Evolutionary conservation across 2,329 filamentous ascomycete species (phyloP).

Genomic region (Cadophora gregata): DNA sequence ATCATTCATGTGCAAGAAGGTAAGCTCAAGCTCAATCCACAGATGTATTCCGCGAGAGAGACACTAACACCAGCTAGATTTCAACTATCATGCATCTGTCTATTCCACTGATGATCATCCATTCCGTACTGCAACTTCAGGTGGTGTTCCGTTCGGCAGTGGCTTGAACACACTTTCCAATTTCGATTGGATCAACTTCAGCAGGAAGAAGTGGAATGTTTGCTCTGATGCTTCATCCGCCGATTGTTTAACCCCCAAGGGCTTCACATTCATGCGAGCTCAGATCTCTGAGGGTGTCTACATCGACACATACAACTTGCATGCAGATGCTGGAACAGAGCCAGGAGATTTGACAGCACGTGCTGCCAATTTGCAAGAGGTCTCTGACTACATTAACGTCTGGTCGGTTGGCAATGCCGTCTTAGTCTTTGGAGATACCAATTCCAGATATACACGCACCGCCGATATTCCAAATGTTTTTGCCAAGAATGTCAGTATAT

Average conservation of each 20-base stretch:
- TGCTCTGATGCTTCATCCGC: conserved; percentile 61
- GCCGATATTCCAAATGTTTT: conserved; percentile 60
- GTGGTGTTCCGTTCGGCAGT: conserved; percentile 66
- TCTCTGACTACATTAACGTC: conserved; percentile 60
- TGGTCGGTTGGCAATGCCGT: conserved; percentile 66
- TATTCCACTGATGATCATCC: conserved; percentile 65
- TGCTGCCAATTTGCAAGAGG: conserved; percentile 63
- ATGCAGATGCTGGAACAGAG: conserved; percentile 67
- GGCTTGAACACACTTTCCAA: conserved; percentile 70
- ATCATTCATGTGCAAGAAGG: conserved; percentile 69
- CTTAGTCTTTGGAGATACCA: conserved; percentile 68
- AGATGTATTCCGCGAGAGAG: neutral
- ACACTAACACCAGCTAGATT: conserved; percentile 47
- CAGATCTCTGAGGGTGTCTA: conserved; percentile 58
- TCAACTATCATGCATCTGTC: conserved; percentile 70
- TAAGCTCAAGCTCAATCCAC: neutral
- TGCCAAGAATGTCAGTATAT: conserved; percentile 33
- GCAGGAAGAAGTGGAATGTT: conserved; percentile 62
- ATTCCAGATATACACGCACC: conserved; percentile 65
- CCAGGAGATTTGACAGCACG: conserved; percentile 59
- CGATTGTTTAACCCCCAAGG: conserved; percentile 73
- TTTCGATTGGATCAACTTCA: conserved; percentile 60
- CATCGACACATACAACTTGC: conserved; percentile 70
- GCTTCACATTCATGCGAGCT: conserved; percentile 70
- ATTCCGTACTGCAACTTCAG: conserved; percentile 67